Evolutionary conservation across 306 rosid species (phyloP).

Genomic region (Astragalus membranaceus): DNA sequence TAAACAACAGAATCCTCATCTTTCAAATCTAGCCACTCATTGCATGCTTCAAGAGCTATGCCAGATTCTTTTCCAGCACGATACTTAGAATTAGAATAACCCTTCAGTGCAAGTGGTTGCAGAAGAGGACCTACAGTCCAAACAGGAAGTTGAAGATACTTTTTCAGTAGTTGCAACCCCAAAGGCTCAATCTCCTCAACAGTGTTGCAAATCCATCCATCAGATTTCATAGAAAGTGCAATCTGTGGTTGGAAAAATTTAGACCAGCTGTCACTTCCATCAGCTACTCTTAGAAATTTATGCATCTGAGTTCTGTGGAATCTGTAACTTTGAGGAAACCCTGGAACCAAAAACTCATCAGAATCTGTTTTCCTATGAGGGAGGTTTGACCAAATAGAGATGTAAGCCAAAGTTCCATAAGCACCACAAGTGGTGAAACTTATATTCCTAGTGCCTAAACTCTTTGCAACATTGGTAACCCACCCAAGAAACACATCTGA

Average conservation of each 20-base stretch:
- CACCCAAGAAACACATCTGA: slow-evolving; percentile 59
- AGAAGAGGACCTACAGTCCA: slow-evolving; percentile 59
- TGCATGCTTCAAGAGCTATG: slow-evolving; percentile 36
- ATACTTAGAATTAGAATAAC: slow-evolving; percentile 23
- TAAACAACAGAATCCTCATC: slow-evolving; percentile 46
- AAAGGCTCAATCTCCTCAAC: slow-evolving; percentile 55
- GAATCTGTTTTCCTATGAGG: slow-evolving; percentile 43
- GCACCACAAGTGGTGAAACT: slow-evolving; percentile 62
- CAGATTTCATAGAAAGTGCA: slow-evolving; percentile 29
- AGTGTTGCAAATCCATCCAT: slow-evolving; percentile 64
- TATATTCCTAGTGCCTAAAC: slow-evolving; percentile 29
- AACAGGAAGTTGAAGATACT: slow-evolving; percentile 33
- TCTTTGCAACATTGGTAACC: slow-evolving; percentile 44
- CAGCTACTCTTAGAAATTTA: slow-evolving; percentile 33
- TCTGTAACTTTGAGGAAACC: slow-evolving; percentile 48
- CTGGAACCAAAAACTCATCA: slow-evolving; percentile 46
- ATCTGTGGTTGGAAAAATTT: slow-evolving; percentile 33
- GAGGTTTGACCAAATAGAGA: slow-evolving; percentile 56
- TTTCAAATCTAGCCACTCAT: slow-evolving; percentile 46
- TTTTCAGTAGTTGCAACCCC: slow-evolving; percentile 48
- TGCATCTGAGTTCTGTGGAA: slow-evolving; percentile 48
- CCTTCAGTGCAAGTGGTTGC: neutral
- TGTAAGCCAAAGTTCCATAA: slow-evolving; percentile 57
- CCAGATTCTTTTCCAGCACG: slow-evolving; percentile 45
- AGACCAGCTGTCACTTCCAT: slow-evolving; percentile 58